Percentiles rank a stretch among this genome's conserved stretches.
Evolutionary conservation across 2,329 filamentous ascomycete species (phyloP).

Genomic region (Trichophyton verrucosum): DNA sequence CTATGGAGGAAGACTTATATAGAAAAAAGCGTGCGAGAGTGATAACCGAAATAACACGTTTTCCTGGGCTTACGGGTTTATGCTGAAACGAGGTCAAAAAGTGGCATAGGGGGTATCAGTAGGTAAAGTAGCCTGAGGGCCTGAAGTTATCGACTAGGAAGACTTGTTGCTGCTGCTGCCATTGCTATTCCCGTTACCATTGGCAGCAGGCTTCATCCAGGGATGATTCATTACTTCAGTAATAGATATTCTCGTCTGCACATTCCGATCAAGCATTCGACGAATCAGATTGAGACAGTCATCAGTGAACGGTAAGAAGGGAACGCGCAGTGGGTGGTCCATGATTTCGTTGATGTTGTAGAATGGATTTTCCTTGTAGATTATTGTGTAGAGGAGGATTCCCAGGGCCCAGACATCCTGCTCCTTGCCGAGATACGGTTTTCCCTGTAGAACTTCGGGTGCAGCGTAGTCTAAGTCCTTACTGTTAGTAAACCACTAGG

Average conservation of each 20-base stretch:
- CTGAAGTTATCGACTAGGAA: neutral
- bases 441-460: constrained; percentile 89
- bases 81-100: no score
- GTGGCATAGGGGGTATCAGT: no score
- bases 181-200: constrained; percentile 6
- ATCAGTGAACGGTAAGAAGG: constrained; percentile 54
- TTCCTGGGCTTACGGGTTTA: neutral
- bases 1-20: neutral
- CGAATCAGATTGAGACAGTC: constrained; percentile 86
- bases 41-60: neutral
- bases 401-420: constrained; percentile 98
- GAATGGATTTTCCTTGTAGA: constrained; percentile 99
- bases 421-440: constrained; percentile 85
- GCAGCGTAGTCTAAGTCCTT: constrained; percentile 71
- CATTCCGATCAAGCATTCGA: constrained; percentile 83
- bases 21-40: neutral
- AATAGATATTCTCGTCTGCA: constrained; percentile 72
- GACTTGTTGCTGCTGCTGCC: neutral
- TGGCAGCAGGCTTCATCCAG: constrained; percentile 45
- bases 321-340: constrained; percentile 86
- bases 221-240: constrained; percentile 75
- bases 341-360: constrained; percentile 99
- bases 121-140: neutral
- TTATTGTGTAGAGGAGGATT: constrained; percentile 93
- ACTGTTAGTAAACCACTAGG: neutral